Percentiles rank a stretch among this genome's conserved stretches.
Conservation (phyloP, 2,329 filamentous ascomycete genomes). For the Talaromyces sp. region DNA sequence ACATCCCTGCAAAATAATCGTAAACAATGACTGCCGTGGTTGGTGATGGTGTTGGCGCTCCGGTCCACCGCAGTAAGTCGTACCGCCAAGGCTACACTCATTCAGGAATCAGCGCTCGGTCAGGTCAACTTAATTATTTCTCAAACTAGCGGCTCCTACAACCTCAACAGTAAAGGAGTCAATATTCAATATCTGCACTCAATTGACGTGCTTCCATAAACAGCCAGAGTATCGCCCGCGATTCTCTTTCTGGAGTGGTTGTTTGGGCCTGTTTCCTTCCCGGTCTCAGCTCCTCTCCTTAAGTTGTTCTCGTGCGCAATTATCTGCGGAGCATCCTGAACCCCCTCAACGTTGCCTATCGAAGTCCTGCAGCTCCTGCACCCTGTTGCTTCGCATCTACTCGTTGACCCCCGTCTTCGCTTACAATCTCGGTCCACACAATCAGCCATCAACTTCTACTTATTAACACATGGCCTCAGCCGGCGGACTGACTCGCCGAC, state of each 20-base stretch:
- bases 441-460: background rate
- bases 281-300: conserved; percentile 1
- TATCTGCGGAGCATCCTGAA: conserved; percentile 14
- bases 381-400: background rate
- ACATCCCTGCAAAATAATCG: background rate
- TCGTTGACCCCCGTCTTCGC: background rate
- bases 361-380: background rate
- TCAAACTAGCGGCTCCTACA: conserved; percentile 2
- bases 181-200: background rate
- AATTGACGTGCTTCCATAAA: conserved; percentile 4
- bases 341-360: conserved; percentile 11
- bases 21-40: background rate
- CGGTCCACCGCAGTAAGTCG: background rate
- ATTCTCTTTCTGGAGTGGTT: background rate
- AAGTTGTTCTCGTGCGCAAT: conserved; percentile 18
- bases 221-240: background rate
- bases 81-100: conserved; percentile 8
- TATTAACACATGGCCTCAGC: conserved; percentile 55
- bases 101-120: background rate
- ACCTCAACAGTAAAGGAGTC: background rate
- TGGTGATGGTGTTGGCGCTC: background rate
- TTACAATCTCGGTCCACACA: background rate
- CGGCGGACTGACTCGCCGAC: conserved; percentile 69
- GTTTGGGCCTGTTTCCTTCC: conserved; percentile 2
- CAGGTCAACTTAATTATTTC: conserved; percentile 7